Percentiles rank a stretch among this genome's conserved stretches.
These are phyloP conservation scores for Dysphania ambrosioides DNA, from an alignment of 148 eudicot species.

Conservation along the genomic window DNA sequence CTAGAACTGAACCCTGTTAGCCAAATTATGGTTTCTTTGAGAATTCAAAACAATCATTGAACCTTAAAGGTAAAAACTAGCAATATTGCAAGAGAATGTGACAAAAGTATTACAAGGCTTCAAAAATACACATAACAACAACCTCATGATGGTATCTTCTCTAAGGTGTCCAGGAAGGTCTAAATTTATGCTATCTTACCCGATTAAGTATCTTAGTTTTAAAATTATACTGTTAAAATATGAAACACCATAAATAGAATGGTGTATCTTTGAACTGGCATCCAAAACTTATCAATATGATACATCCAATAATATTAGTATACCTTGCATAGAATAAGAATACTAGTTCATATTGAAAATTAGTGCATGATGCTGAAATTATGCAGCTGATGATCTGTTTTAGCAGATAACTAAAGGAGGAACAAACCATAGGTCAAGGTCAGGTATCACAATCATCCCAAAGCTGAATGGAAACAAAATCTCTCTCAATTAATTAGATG, in stretches of 20 bases:
- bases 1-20: constrained; percentile 99
- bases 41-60: constrained; percentile 30
- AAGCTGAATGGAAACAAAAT: background rate
- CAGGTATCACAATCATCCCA: too few relatives aligned
- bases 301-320: too few relatives aligned
- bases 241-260: background rate
- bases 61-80: background rate
- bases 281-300: background rate
- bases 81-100: constrained; percentile 13
- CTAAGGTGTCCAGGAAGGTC: too few relatives aligned
- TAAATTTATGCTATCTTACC: background rate
- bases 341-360: too few relatives aligned
- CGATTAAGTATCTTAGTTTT: background rate
- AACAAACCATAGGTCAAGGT: too few relatives aligned
- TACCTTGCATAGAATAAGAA: too few relatives aligned
- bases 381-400: too few relatives aligned
- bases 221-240: background rate
- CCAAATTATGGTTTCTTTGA: constrained; percentile 63
- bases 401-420: too few relatives aligned
- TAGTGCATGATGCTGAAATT: background rate
- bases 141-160: background rate
- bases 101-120: background rate
- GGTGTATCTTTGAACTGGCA: background rate
- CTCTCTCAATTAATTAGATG: background rate
- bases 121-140: background rate